Conservation (phyloP, 192 early-diverging fungal species). For the Mortierella claussenii region DNA sequence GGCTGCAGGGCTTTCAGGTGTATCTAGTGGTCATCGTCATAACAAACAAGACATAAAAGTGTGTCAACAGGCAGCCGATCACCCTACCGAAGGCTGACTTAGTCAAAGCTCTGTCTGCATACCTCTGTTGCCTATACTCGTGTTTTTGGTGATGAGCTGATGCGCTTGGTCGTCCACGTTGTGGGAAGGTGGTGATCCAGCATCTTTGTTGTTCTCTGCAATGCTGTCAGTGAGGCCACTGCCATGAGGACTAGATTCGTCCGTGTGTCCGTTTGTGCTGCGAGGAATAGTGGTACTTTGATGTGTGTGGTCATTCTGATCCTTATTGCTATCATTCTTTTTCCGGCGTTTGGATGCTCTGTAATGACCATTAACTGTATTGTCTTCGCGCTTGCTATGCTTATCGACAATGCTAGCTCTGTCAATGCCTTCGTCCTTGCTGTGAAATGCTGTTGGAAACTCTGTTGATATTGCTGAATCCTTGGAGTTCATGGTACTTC, state of each 20-base stretch:
- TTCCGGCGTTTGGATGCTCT: conserved; percentile 45
- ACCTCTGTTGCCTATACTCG: no score
- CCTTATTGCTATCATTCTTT: conserved; percentile 24
- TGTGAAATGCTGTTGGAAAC: not conserved
- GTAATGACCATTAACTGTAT: not conserved
- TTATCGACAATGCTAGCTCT: not conserved
- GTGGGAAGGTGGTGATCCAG: no score
- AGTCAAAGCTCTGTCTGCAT: no score
- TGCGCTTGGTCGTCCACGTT: no score
- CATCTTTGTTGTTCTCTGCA: not conserved
- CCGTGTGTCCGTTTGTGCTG: conserved; percentile 1
- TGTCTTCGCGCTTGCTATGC: not conserved
- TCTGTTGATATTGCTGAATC: conserved; percentile 14
- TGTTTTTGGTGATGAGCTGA: no score
- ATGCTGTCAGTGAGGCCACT: not conserved
- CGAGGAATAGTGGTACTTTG: not conserved
- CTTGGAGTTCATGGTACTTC: conserved; percentile 34
- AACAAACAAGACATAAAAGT: no score
- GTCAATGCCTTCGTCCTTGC: not conserved
- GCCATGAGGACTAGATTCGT: no score
- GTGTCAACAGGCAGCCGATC: no score
- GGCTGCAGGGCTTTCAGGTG: no score
- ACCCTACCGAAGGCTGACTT: no score
- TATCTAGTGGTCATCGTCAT: no score
- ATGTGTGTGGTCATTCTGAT: conserved; percentile 16